Evolutionary conservation across 305 asterid species (phyloP).

Genomic region (Solanum aculeatissimum): DNA sequence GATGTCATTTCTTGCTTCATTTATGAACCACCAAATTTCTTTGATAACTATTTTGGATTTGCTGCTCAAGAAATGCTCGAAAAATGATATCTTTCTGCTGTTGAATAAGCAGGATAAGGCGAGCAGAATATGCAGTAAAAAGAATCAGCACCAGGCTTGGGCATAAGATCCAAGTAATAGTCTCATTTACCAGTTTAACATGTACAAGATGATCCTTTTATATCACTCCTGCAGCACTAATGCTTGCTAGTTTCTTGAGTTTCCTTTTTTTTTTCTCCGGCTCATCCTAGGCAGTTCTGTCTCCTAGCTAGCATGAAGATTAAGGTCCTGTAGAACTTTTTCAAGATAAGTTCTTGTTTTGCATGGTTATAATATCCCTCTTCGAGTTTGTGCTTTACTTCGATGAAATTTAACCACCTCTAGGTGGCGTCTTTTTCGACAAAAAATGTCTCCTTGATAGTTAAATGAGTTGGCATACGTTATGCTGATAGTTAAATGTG

Average conservation of each 20-base stretch:
- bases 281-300: neutral
- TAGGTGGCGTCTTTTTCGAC: neutral
- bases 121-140: neutral
- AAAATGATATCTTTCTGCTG: neutral
- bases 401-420: neutral
- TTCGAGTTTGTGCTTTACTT: neutral
- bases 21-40: constrained; percentile 24
- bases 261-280: neutral
- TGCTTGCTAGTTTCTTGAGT: neutral
- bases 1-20: constrained; percentile 32
- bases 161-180: neutral
- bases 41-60: constrained; percentile 10
- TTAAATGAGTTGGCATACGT: neutral
- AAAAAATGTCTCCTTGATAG: neutral
- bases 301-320: neutral
- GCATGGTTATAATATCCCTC: neutral
- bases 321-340: neutral
- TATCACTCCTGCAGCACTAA: neutral
- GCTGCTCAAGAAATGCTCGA: constrained; percentile 1
- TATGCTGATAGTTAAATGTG: neutral
- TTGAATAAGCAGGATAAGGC: neutral
- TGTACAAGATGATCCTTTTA: neutral
- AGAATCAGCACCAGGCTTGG: neutral
- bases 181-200: neutral
- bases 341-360: neutral